Percentiles rank a stretch among this genome's conserved stretches.
These are phyloP conservation scores for Anaeromyces robustus DNA, from an alignment of 192 early-diverging fungal genomes.

Conservation along the genomic window DNA sequence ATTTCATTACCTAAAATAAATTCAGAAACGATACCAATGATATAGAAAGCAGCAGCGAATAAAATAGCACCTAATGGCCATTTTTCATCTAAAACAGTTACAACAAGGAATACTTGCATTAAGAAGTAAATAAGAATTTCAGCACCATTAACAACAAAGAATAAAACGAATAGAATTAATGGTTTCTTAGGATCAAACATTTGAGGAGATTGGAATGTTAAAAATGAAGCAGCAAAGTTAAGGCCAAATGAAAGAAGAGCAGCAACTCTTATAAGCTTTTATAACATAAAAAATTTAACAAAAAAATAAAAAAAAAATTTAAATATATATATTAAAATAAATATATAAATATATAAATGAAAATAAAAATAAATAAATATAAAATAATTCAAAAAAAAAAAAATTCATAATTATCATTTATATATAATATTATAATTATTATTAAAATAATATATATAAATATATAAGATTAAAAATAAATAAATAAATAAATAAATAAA, in stretches of 20 bases:
- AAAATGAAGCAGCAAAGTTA: conserved; percentile 62
- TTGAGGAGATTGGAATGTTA: conserved; percentile 63
- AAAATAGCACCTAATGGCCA: conserved; percentile 92
- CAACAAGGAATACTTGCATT: conserved; percentile 83
- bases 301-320: background rate
- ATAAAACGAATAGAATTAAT: conserved; percentile 64
- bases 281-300: background rate
- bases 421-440: too few species aligned
- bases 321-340: too few species aligned
- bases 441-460: too few species aligned
- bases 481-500: too few species aligned
- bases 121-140: conserved; percentile 74
- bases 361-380: too few species aligned
- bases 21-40: conserved; percentile 66
- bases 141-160: conserved; percentile 71
- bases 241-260: conserved; percentile 30
- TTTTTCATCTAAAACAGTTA: conserved; percentile 86
- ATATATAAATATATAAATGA: too few species aligned
- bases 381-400: too few species aligned
- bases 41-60: conserved; percentile 76
- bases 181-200: conserved; percentile 44
- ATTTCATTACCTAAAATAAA: conserved; percentile 66
- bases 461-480: too few species aligned
- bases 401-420: too few species aligned
- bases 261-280: background rate